Evolutionary conservation across 2,329 filamentous ascomycete species (phyloP).

Genomic region (Botryotinia narcissicola): DNA sequence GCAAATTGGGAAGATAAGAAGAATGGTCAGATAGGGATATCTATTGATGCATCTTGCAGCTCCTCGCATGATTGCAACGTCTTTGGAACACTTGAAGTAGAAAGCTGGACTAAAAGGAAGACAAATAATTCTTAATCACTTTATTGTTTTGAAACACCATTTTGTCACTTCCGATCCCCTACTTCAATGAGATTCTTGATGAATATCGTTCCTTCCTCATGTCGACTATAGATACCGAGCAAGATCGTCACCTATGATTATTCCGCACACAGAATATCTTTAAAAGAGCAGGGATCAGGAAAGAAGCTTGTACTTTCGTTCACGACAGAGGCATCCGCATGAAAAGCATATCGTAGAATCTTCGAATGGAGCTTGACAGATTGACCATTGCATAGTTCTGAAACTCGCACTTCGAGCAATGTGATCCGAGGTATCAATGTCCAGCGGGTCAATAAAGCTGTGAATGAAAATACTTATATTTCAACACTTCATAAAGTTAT

Average conservation of each 20-base stretch:
- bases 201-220: conserved; percentile 2
- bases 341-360: too few relatives aligned
- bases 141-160: too few relatives aligned
- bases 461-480: not conserved
- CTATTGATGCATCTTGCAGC: not conserved
- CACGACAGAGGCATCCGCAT: not conserved
- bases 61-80: not conserved
- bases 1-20: not conserved
- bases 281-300: not conserved
- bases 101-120: not conserved
- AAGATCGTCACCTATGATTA: not conserved
- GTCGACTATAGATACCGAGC: not conserved
- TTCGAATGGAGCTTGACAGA: not conserved
- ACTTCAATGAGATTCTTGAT: not conserved
- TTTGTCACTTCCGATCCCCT: not conserved
- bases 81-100: not conserved
- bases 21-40: not conserved
- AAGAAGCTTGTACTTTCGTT: not conserved
- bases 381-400: not conserved
- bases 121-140: not conserved
- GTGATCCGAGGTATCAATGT: not conserved
- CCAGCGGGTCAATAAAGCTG: not conserved
- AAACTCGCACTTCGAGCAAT: not conserved
- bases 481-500: too few relatives aligned
- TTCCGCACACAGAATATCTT: not conserved